phyloP scores from a whole-genome alignment of 75 land plant species.

The Cunninghamia lanceolata region DNA sequence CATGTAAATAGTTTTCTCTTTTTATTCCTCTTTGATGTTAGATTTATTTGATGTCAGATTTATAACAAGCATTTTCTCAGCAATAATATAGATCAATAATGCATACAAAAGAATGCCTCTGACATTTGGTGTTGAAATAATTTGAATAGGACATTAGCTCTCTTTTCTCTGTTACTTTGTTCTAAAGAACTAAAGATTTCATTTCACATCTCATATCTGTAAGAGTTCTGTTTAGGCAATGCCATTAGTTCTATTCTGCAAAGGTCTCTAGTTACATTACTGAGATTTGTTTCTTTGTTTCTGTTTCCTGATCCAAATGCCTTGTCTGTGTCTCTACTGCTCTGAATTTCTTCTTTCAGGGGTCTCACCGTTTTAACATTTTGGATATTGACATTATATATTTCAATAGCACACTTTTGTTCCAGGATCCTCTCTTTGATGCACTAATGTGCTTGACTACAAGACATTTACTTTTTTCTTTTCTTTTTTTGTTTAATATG shows the following conservation, averaged over 20 bases:
- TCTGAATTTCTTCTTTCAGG: neutral
- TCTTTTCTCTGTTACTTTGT: neutral
- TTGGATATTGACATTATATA: neutral
- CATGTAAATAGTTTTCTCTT: no score
- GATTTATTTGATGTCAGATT: neutral
- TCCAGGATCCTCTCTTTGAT: neutral
- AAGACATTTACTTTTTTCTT: neutral
- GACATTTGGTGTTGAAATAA: neutral
- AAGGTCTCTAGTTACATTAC: neutral
- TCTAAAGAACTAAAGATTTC: neutral
- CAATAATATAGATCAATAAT: neutral
- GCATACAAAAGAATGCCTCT: no score
- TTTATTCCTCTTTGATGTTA: neutral
- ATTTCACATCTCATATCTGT: neutral
- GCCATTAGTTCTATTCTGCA: neutral
- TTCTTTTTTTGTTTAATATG: neutral
- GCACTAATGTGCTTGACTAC: neutral
- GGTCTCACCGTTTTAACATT: neutral
- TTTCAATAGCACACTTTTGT: neutral
- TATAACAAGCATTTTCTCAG: neutral
- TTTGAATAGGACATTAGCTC: neutral
- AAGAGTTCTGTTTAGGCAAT: neutral
- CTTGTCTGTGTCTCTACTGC: neutral
- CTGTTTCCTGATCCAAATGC: neutral
- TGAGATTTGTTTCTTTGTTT: neutral